These are phyloP conservation scores for Chenopodium suecicum DNA, from an alignment of 148 eudicot species.

Conservation along the genomic window DNA sequence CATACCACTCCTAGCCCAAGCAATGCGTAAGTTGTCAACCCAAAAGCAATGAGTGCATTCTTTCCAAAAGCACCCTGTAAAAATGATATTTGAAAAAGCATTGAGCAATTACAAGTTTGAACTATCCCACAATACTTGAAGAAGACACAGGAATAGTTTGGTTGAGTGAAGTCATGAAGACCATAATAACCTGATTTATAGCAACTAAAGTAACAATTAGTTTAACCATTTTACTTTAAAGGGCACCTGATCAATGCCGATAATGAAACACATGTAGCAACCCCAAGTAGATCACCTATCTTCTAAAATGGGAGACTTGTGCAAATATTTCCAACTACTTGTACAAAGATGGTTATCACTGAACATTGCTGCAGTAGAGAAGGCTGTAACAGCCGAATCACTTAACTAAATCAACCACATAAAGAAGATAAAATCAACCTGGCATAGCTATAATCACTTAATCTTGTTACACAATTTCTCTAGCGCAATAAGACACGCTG, in stretches of 20 bases:
- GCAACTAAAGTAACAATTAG: not conserved
- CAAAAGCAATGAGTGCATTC: slow-evolving; percentile 64
- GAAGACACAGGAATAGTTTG: not conserved
- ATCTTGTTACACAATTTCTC: too few species aligned
- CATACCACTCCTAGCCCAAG: slow-evolving; percentile 96
- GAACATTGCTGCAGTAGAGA: not conserved
- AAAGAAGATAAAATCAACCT: not conserved
- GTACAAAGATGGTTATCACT: not conserved
- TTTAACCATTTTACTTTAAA: not conserved
- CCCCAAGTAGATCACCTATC: not conserved
- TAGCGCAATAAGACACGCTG: not conserved
- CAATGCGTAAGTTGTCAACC: slow-evolving; percentile 80
- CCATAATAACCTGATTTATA: not conserved
- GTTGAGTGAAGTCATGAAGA: not conserved
- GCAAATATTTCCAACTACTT: too few species aligned
- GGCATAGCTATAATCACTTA: not conserved
- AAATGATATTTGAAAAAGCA: not conserved
- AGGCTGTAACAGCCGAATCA: not conserved
- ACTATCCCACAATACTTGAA: not conserved
- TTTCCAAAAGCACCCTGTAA: slow-evolving; percentile 94
- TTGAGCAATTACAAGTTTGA: not conserved
- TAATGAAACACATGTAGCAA: not conserved
- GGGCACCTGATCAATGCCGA: not conserved
- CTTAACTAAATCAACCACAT: not conserved
- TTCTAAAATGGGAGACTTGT: not conserved